Conservation (phyloP, 257 asterid species). For the Rauvolfia tetraphylla region DNA sequence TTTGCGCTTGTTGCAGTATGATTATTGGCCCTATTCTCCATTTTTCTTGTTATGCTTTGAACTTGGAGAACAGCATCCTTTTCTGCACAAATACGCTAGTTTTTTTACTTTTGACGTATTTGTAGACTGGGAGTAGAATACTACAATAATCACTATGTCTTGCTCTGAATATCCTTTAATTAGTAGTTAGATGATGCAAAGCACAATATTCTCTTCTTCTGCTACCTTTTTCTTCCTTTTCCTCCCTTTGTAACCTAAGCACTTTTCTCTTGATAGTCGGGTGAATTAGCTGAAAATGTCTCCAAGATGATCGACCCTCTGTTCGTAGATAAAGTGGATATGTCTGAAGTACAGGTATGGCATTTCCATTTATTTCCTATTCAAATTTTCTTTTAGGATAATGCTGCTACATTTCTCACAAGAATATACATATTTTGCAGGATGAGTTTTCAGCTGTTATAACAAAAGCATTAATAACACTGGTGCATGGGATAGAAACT, state of each 20-base stretch:
- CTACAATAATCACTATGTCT: not conserved
- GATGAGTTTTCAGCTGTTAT: slow-evolving; percentile 97
- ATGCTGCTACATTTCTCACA: not conserved
- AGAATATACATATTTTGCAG: slow-evolving; percentile 40
- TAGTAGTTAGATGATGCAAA: not conserved
- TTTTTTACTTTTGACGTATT: not conserved
- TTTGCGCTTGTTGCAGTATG: not conserved
- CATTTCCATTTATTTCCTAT: slow-evolving; percentile 13
- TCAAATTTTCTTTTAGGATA: not conserved
- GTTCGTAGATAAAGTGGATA: slow-evolving; percentile 72
- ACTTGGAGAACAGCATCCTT: not conserved
- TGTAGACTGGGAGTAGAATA: not conserved
- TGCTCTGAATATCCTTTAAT: not conserved
- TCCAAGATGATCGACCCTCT: slow-evolving; percentile 79
- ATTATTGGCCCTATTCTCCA: not conserved
- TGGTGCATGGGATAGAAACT: slow-evolving; percentile 93
- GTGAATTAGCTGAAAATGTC: slow-evolving; percentile 96
- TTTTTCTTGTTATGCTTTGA: not conserved
- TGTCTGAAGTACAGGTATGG: slow-evolving; percentile 95
- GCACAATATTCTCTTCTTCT: not conserved
- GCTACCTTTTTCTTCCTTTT: slow-evolving; percentile 14
- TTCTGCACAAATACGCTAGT: not conserved
- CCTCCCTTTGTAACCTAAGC: not conserved
- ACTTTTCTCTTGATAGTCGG: slow-evolving; percentile 51
- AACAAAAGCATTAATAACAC: slow-evolving; percentile 82